Percentiles rank a stretch among this genome's conserved stretches.
Evolutionary conservation across 2,329 filamentous ascomycete species (phyloP).

Genomic region (Nectriaceae sp.): DNA sequence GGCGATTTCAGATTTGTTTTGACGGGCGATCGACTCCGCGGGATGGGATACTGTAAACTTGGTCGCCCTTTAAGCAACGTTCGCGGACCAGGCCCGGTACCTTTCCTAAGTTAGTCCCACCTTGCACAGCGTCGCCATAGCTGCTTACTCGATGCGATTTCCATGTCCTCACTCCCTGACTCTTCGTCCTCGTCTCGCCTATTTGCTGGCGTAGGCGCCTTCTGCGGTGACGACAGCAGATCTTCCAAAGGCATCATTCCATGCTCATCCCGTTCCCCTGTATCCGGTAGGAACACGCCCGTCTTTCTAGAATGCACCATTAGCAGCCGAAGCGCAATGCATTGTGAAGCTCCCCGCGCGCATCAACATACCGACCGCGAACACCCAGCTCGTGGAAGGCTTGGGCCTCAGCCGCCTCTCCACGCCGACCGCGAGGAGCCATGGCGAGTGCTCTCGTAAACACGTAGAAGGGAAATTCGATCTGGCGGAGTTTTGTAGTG

Average conservation of each 20-base stretch:
- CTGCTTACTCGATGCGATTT: constrained; percentile 49
- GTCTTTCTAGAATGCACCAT: constrained; percentile 69
- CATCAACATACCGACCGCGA: constrained; percentile 39
- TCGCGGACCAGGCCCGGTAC: constrained; percentile 54
- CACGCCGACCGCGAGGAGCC: constrained; percentile 36
- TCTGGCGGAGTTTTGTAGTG: not conserved
- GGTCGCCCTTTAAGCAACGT: constrained; percentile 54
- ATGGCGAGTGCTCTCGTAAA: constrained; percentile 29
- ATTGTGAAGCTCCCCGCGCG: not conserved
- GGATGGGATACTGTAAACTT: constrained; percentile 49
- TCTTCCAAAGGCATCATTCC: constrained; percentile 86
- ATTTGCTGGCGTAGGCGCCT: constrained; percentile 36
- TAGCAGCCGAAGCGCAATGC: not conserved
- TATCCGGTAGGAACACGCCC: constrained; percentile 77
- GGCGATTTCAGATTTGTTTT: constrained; percentile 64
- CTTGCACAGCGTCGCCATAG: not conserved
- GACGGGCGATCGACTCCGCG: constrained; percentile 58
- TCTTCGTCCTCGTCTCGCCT: constrained; percentile 23
- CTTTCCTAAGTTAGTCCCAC: constrained; percentile 36
- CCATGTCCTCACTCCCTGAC: constrained; percentile 52
- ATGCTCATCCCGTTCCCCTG: constrained; percentile 81
- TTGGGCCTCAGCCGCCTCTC: constrained; percentile 32
- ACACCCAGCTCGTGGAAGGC: constrained; percentile 37
- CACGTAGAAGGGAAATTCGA: too few relatives aligned
- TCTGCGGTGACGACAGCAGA: constrained; percentile 86